Percentiles rank a stretch among this genome's conserved stretches.
These are phyloP conservation scores for Rhodofomes roseus DNA, from an alignment of 1,284 basidiomycete species.

Conservation along the genomic window DNA sequence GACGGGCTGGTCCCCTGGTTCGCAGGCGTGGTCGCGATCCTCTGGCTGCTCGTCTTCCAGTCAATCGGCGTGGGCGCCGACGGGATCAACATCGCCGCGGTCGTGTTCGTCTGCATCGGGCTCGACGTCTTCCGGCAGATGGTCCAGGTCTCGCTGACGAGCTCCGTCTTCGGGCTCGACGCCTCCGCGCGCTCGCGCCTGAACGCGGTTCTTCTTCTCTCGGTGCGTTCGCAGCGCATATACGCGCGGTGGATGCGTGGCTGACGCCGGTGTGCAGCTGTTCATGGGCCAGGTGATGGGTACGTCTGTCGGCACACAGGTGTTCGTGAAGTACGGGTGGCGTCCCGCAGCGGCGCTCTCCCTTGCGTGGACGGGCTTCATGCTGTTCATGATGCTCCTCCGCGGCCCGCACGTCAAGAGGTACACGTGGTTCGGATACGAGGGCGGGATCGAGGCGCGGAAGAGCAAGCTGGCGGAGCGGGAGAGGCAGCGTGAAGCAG, in stretches of 20 bases:
- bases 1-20: conserved; percentile 51
- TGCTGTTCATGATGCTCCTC: conserved; percentile 36
- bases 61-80: conserved; percentile 43
- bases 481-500: neutral
- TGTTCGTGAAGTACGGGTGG: conserved; percentile 53
- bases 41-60: conserved; percentile 31
- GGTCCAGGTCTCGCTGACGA: conserved; percentile 38
- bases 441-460: conserved; percentile 30
- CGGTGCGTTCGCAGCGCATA: conserved; percentile 26
- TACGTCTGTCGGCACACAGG: conserved; percentile 46
- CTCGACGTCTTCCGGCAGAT: conserved; percentile 47
- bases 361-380: conserved; percentile 41
- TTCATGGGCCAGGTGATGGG: conserved; percentile 51
- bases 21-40: conserved; percentile 38
- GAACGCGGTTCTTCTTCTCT: conserved; percentile 48
- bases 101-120: conserved; percentile 42
- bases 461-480: conserved; percentile 13
- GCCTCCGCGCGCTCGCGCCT: conserved; percentile 41
- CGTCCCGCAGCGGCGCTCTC: conserved; percentile 43
- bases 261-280: conserved; percentile 13
- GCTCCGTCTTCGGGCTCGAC: conserved; percentile 37
- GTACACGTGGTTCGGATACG: conserved; percentile 38
- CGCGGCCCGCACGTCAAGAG: conserved; percentile 40
- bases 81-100: conserved; percentile 40
- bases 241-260: neutral